Evolutionary conservation across 805 yeast species (phyloP).

Genomic region (Yarrowia divulgata): DNA sequence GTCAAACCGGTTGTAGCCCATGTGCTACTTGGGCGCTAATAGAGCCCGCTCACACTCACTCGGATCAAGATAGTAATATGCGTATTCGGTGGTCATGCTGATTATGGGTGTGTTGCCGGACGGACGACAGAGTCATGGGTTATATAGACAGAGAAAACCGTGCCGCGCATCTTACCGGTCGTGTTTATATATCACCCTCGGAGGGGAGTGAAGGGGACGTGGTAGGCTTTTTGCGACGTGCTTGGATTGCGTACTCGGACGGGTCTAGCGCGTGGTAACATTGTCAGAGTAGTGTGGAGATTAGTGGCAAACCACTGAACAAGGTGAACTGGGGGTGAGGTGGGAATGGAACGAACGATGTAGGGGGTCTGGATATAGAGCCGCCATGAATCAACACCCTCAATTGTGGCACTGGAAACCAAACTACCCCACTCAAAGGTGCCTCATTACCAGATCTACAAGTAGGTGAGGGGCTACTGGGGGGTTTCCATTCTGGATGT

Average conservation of each 20-base stretch:
- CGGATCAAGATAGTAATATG: slow-evolving; percentile 31
- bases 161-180: neutral
- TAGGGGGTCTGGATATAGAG: no score
- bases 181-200: slow-evolving; percentile 6
- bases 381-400: no score
- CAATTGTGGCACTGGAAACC: no score
- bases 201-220: neutral
- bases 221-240: neutral
- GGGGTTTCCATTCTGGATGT: no score
- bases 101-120: no score
- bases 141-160: neutral
- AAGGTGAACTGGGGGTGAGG: no score
- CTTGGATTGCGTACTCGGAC: slow-evolving; percentile 7
- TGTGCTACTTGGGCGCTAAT: neutral
- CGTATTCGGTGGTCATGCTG: slow-evolving; percentile 25
- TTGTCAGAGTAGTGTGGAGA: slow-evolving; percentile 13
- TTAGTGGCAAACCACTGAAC: neutral
- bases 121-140: neutral
- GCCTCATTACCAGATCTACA: no score
- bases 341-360: no score
- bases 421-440: no score
- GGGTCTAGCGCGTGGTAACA: slow-evolving; percentile 5
- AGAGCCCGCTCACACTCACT: neutral
- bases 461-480: no score
- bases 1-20: no score